Base-by-base conservation (phyloP, 1,139 yeast species). In the Kluyveromyces sp. region DNA sequence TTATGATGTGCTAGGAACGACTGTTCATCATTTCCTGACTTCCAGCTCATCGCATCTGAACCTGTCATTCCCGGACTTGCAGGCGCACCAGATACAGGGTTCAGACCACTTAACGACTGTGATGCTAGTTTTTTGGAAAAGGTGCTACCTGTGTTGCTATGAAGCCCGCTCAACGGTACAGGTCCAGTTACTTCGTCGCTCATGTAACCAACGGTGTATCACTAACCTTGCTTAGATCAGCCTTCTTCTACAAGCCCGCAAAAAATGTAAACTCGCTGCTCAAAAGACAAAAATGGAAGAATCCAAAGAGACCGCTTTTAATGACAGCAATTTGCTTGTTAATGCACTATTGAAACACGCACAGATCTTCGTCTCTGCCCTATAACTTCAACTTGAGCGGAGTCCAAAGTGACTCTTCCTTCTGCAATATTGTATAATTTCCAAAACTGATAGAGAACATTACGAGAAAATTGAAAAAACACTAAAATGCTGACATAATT, bases 101-200 rank as follows among this genome's bases (percentile, higher is more conserved):
- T 43, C 18, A 46, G 44, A 6, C 50, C 51, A 29, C 55, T 45
- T 39, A 50, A 25, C n/a, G 55, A 42, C 41, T 51, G 54, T 13
- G 57, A 51, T 8, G 54, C 56, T 40, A 52, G 42, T 8, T 53
- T 52, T 18, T 55, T 46, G 19, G 51, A 51, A 29, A 46, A 44
- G 30, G 50, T 51, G 25, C 54, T 54, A 31, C 40, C 48, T 13
- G 17, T 15, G 12, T 19, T 26, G 28, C 36, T 20, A 4, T 15
- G 26, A 3, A 7, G 26, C 26, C 36, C 36, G 26, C 19, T 33
- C 8, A 19, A 12, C 36, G 25, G 36, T 3, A 25, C 36, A 33
- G 36, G 9, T 12, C 22, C 15, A 8, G 26, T 15, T 15, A 11
- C 25, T 29, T 35, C 25, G 7, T 35, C 39, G 31, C 17, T 18